These are phyloP conservation scores for Pythium scleroteichum DNA, from an alignment of 352 stramenopile species.

Conservation along the genomic window DNA sequence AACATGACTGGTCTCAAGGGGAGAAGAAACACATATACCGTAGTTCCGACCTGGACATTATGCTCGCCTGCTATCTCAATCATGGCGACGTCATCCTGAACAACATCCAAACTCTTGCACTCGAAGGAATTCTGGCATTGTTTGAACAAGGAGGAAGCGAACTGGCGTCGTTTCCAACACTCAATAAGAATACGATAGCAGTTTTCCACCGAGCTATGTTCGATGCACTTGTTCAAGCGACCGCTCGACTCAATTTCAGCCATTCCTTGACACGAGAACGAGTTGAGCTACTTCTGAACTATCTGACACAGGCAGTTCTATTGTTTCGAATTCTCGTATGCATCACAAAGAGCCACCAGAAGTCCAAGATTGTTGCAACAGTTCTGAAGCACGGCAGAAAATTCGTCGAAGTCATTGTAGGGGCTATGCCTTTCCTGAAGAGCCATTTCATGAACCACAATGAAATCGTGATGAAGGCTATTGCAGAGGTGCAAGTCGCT, in stretches of 20 bases:
- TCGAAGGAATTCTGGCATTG: conserved; percentile 46
- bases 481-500: conserved; percentile 57
- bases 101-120: conserved; percentile 45
- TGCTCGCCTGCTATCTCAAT: conserved; percentile 42
- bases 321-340: conserved; percentile 66
- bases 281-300: conserved; percentile 46
- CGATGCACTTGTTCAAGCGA: conserved; percentile 40
- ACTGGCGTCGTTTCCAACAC: conserved; percentile 32
- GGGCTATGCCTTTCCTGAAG: conserved; percentile 60
- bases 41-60: conserved; percentile 37
- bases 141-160: conserved; percentile 34
- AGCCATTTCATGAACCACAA: conserved; percentile 46
- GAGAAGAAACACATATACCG: conserved; percentile 46
- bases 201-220: conserved; percentile 55
- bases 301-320: conserved; percentile 49
- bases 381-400: conserved; percentile 56
- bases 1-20: conserved; percentile 47
- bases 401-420: conserved; percentile 53
- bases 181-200: conserved; percentile 55
- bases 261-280: conserved; percentile 12
- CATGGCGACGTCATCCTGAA: conserved; percentile 42
- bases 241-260: conserved; percentile 40
- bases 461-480: conserved; percentile 51
- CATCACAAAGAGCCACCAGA: conserved; percentile 62
- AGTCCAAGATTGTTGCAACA: conserved; percentile 41